Percentiles rank a stretch among this genome's conserved stretches.
phyloP scores from a whole-genome alignment of 495 filamentous ascomycete genomes.

The Neurospora sp. region DNA sequence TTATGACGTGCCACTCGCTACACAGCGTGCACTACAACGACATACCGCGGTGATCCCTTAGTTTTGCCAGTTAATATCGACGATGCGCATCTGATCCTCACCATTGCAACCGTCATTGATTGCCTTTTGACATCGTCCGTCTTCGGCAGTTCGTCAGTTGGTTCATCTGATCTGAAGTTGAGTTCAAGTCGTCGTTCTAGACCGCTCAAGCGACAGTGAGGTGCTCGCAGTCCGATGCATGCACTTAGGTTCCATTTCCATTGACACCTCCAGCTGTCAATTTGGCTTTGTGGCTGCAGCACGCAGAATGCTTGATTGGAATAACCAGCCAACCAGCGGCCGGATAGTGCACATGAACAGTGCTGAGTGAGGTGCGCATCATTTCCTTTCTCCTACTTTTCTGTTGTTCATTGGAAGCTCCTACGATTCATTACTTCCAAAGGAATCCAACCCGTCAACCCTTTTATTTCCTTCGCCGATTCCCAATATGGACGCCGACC shows the following conservation, averaged over 20 bases:
- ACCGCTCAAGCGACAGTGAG: not conserved
- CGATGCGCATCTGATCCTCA: not conserved
- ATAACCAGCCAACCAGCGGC: not conserved
- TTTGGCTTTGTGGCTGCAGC: not conserved
- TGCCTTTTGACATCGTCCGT: not conserved
- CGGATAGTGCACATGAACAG: not conserved
- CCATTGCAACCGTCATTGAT: not conserved
- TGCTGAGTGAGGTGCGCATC: not conserved
- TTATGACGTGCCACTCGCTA: not conserved
- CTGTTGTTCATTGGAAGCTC: not conserved
- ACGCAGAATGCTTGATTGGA: not conserved
- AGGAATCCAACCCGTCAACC: not conserved
- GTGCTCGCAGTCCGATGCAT: not conserved
- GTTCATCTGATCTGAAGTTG: not conserved
- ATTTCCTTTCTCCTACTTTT: not conserved
- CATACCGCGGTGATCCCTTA: not conserved
- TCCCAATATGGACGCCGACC: not conserved
- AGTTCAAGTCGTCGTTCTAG: not conserved
- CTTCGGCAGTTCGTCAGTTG: not conserved
- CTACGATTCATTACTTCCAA: not conserved
- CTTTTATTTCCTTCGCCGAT: not conserved
- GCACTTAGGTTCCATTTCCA: not conserved
- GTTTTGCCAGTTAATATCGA: not conserved
- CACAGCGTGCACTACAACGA: not conserved
- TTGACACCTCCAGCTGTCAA: not conserved